phyloP scores from a whole-genome alignment of 805 yeast genomes.

The Kuraishia ogatae region DNA sequence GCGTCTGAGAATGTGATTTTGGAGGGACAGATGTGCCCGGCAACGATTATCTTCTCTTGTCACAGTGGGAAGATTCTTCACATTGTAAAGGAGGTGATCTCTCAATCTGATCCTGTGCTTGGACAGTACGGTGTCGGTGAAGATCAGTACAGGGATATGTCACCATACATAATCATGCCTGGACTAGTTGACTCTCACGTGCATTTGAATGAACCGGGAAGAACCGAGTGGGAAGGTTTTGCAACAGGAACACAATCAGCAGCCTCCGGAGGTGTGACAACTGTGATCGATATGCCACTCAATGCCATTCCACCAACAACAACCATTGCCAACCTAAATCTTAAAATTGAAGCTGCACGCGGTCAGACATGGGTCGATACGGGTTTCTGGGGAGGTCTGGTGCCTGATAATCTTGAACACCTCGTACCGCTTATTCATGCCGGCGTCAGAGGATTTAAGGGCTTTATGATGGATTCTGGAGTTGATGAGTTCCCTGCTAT shows the following conservation, averaged over 20 bases:
- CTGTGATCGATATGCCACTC: conserved; percentile 92
- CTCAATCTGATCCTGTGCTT: conserved; percentile 30
- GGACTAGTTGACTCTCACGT: conserved; percentile 94
- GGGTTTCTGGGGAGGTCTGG: conserved; percentile 94
- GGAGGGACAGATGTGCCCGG: conserved; percentile 37
- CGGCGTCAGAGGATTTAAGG: conserved; percentile 93
- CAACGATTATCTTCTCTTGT: conserved; percentile 56
- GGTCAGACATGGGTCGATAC: conserved; percentile 88
- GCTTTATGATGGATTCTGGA: conserved; percentile 90
- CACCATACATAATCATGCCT: conserved; percentile 67
- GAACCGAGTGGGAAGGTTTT: conserved; percentile 98
- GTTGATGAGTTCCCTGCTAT: conserved; percentile 93
- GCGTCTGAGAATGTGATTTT: conserved; percentile 52
- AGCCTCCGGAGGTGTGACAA: conserved; percentile 93
- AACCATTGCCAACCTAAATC: conserved; percentile 62
- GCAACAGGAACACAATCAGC: conserved; percentile 95
- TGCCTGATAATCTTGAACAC: conserved; percentile 68
- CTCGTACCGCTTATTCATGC: conserved; percentile 67
- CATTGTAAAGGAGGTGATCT: conserved; percentile 31
- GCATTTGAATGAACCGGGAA: conserved; percentile 93
- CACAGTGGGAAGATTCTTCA: conserved; percentile 51
- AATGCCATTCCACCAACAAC: conserved; percentile 97
- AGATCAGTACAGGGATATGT: conserved; percentile 38
- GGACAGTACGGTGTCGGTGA: conserved; percentile 32
- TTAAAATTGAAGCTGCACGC: conserved; percentile 69